Conservation (phyloP, 2,329 filamentous ascomycete species). For the Xylariaceae sp. region DNA sequence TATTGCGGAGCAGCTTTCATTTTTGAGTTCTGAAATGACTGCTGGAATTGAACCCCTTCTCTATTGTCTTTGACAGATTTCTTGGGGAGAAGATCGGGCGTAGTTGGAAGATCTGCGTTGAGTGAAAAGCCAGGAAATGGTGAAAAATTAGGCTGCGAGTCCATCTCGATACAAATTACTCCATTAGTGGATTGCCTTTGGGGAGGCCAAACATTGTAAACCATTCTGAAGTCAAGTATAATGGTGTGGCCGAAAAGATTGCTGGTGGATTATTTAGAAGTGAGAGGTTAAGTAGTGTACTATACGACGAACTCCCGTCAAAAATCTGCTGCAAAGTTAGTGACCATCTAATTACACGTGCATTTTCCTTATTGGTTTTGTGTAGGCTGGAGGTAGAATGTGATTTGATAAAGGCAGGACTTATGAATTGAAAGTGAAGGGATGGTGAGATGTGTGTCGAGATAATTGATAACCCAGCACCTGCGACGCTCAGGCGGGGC, state of each 20-base stretch:
- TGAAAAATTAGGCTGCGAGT: neutral
- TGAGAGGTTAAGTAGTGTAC: neutral
- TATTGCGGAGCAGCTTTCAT: conserved; percentile 23
- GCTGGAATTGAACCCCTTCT: neutral
- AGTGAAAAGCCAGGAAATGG: neutral
- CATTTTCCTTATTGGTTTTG: too few relatives aligned
- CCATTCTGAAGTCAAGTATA: neutral
- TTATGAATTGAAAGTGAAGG: too few relatives aligned
- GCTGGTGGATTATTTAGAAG: neutral
- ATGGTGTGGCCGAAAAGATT: neutral
- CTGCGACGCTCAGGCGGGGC: too few relatives aligned
- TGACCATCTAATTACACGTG: neutral
- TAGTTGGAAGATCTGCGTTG: neutral
- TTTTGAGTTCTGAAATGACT: neutral
- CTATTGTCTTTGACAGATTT: neutral
- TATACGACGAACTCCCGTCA: neutral
- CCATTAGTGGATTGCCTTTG: neutral
- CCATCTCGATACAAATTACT: neutral
- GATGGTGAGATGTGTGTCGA: too few relatives aligned
- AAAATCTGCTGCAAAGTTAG: neutral
- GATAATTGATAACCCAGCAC: too few relatives aligned
- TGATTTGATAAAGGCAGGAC: too few relatives aligned
- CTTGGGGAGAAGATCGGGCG: neutral
- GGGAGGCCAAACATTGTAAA: neutral
- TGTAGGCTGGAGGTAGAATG: too few relatives aligned